Base-by-base conservation (phyloP, 768 basidiomycete genomes). In the Russula brevipes region DNA sequence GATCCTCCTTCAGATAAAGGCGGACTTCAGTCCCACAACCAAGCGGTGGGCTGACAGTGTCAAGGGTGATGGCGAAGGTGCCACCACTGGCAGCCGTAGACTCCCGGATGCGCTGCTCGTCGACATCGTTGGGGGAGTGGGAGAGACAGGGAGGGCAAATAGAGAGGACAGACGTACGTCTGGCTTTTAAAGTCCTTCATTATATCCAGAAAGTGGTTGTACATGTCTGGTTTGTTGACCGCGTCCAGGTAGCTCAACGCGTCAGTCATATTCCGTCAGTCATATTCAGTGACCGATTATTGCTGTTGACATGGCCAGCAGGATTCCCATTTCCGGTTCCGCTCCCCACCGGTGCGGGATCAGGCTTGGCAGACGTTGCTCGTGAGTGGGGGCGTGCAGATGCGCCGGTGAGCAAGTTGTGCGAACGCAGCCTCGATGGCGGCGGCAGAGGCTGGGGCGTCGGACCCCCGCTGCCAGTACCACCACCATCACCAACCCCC, bases 21-120 rank as follows among this genome's bases (percentile, higher is more conserved):
- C 87, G 87, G 71, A 96, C 84, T 77, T 96, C 91, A 53, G 90
- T 88, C 78, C 97, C 96, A 74, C 97, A 95, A 61, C 91, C 92
- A 60, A 99, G 84, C 68, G 91, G 83, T 30, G 89, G 86, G 80
- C 95, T 95, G 74, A 88, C 78, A 65, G 86, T 91, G 76, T 98
- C 96, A 62, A 80, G 88, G 54, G 95, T 97, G 80, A 99, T 97
- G 73, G 97, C 98, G 82, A 98, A 99, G 57, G 96, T 99, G 60
- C 96, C 97, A 74, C 96, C 97, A 38, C n/a, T n/a, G n/a, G n/a
- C n/a, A n/a, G 96, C 96, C 67, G 97, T 89, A n/a, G 96, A 99
- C 83, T 99, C 96, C 97, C 96, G 98, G 78, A 99, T 94, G 81
- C 98, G 98, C 78, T 98, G 96, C 80, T 98, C 97, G 75, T 98